phyloP scores from a whole-genome alignment of 2,329 filamentous ascomycete genomes.

The Cercospora sesami region DNA sequence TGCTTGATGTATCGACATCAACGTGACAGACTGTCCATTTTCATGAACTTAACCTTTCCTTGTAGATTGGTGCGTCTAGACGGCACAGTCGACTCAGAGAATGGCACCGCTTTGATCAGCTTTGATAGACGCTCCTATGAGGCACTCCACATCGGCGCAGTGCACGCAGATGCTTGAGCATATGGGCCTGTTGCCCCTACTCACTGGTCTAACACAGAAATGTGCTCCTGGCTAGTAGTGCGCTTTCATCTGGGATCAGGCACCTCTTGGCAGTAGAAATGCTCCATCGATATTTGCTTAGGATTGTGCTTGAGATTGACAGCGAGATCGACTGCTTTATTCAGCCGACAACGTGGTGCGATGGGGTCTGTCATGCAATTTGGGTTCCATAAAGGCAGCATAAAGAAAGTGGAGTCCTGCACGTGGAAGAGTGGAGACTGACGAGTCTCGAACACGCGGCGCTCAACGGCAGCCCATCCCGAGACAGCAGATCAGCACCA shows the following conservation, averaged over 20 bases:
- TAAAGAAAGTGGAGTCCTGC: background rate
- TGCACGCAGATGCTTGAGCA: background rate
- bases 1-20: background rate
- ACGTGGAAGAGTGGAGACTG: background rate
- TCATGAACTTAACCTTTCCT: background rate
- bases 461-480: constrained; percentile 1
- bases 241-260: background rate
- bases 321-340: background rate
- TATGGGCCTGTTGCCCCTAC: background rate
- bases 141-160: background rate
- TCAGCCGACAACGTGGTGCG: background rate
- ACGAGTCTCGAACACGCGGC: constrained; percentile 1
- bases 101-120: background rate
- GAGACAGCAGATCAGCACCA: background rate
- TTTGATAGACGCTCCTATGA: background rate
- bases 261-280: background rate
- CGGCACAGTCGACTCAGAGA: background rate
- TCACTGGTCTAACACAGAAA: background rate
- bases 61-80: background rate
- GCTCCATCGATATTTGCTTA: background rate
- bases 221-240: background rate
- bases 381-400: background rate
- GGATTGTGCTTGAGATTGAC: background rate
- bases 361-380: background rate
- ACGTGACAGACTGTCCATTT: background rate